Percentiles rank a stretch among this genome's conserved stretches.
These are phyloP conservation scores for Talaromyces albobiverticillius DNA, from an alignment of 2,329 filamentous ascomycete genomes.

Conservation along the genomic window DNA sequence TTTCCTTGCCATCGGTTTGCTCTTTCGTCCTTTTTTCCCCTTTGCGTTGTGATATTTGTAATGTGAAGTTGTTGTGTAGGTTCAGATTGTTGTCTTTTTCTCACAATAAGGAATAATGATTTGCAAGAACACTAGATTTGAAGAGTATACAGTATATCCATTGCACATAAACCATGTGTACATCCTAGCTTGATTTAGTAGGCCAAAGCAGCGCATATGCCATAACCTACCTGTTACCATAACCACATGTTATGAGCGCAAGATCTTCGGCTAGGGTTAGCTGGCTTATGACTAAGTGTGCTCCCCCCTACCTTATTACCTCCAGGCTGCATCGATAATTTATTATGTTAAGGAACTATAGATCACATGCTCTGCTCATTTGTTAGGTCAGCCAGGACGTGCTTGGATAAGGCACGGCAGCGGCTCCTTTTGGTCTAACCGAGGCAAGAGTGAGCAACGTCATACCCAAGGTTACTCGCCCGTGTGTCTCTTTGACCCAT, in stretches of 20 bases:
- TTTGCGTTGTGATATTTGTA: conserved; percentile 10
- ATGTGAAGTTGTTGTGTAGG: conserved; percentile 14
- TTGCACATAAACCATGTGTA: too few species aligned
- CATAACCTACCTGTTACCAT: not conserved
- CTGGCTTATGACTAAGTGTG: too few species aligned
- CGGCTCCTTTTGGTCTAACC: conserved; percentile 1
- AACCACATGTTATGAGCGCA: not conserved
- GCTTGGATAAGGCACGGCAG: not conserved
- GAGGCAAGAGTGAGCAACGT: conserved; percentile 17
- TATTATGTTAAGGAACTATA: not conserved
- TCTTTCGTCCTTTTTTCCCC: not conserved
- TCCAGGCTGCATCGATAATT: not conserved
- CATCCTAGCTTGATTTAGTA: too few species aligned
- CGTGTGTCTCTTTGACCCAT: not conserved
- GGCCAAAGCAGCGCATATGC: too few species aligned
- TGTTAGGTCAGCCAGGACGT: too few species aligned
- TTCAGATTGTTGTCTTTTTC: conserved; percentile 14
- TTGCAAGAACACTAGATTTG: conserved; percentile 24
- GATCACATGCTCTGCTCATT: not conserved
- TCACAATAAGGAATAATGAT: conserved; percentile 33
- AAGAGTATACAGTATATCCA: not conserved
- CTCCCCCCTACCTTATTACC: too few species aligned
- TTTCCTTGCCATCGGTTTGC: conserved; percentile 2
- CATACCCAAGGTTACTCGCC: conserved; percentile 12
- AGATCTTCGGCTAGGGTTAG: too few species aligned